These are phyloP conservation scores for Plenodomus tracheiphilus DNA, from an alignment of 2,329 filamentous ascomycete species.

Conservation along the genomic window DNA sequence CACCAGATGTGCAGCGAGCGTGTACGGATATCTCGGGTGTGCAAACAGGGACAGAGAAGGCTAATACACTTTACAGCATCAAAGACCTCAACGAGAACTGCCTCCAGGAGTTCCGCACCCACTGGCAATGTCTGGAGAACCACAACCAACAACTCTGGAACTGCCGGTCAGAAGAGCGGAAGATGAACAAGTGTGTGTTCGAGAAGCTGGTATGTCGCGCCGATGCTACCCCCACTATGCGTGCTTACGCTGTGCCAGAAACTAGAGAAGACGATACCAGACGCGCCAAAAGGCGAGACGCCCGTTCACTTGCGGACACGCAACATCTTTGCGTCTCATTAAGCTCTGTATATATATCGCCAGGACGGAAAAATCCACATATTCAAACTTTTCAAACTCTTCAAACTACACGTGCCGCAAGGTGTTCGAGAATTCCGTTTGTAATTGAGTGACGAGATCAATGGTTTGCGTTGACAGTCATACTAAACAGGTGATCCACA, in stretches of 20 bases:
- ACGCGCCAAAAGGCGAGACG: constrained; percentile 52
- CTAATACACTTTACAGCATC: constrained; percentile 60
- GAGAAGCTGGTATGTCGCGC: constrained; percentile 81
- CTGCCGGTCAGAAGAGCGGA: constrained; percentile 84
- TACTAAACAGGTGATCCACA: constrained; percentile 1
- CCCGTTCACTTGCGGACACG: constrained; percentile 54
- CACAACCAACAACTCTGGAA: constrained; percentile 99
- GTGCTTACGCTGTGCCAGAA: constrained; percentile 40
- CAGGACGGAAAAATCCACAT: constrained; percentile 24
- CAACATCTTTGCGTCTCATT: constrained; percentile 48
- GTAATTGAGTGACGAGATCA: constrained; percentile 11
- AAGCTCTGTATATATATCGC: constrained; percentile 37
- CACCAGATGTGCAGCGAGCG: constrained; percentile 92
- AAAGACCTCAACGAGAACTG: constrained; percentile 97
- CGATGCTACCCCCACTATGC: not conserved
- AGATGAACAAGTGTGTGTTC: constrained; percentile 92
- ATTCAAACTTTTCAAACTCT: constrained; percentile 13
- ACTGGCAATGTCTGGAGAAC: constrained; percentile 95
- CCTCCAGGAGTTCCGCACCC: constrained; percentile 83
- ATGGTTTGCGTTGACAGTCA: constrained; percentile 2
- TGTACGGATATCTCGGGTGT: constrained; percentile 59
- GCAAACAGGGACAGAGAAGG: not conserved
- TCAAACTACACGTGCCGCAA: constrained; percentile 7
- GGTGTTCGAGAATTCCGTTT: constrained; percentile 11
- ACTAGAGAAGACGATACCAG: constrained; percentile 57